phyloP scores from a whole-genome alignment of 192 early-diverging fungal species.

The Coemansia pectinata region DNA sequence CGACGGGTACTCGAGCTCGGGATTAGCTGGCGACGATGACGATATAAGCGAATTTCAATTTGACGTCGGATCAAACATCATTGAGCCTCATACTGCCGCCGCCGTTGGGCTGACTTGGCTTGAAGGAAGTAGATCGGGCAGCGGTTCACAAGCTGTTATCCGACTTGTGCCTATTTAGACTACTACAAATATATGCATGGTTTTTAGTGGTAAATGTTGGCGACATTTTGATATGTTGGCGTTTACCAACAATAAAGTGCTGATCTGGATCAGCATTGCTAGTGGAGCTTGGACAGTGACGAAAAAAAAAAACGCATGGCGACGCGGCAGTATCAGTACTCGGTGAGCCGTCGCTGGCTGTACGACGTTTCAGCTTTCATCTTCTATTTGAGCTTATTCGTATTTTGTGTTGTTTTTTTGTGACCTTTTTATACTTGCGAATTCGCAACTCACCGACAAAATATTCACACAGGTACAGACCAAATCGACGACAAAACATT shows the following conservation, averaged over 20 bases:
- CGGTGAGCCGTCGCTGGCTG: not conserved
- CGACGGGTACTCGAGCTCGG: conserved; percentile 13
- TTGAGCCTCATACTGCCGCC: not conserved
- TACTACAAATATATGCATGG: not conserved
- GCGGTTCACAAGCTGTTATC: conserved; percentile 17
- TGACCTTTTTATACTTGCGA: not conserved
- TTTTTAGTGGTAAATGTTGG: not conserved
- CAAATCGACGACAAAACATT: not conserved
- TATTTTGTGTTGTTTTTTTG: not conserved
- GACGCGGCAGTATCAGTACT: not conserved
- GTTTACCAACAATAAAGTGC: not conserved
- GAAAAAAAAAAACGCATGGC: not conserved
- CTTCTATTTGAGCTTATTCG: not conserved
- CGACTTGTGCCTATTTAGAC: conserved; percentile 17
- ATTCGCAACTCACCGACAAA: not conserved
- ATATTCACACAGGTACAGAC: not conserved
- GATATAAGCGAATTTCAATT: not conserved
- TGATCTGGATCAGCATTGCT: not conserved
- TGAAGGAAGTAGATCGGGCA: not conserved
- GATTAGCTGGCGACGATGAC: conserved; percentile 4
- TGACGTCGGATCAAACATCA: not conserved
- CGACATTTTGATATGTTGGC: not conserved
- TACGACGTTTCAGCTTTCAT: not conserved
- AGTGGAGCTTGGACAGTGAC: not conserved
- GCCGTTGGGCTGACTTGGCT: conserved; percentile 17